Base-by-base conservation (phyloP, 371 early-diverging fungal species). In the Thermomucor indicae-seudaticae region DNA sequence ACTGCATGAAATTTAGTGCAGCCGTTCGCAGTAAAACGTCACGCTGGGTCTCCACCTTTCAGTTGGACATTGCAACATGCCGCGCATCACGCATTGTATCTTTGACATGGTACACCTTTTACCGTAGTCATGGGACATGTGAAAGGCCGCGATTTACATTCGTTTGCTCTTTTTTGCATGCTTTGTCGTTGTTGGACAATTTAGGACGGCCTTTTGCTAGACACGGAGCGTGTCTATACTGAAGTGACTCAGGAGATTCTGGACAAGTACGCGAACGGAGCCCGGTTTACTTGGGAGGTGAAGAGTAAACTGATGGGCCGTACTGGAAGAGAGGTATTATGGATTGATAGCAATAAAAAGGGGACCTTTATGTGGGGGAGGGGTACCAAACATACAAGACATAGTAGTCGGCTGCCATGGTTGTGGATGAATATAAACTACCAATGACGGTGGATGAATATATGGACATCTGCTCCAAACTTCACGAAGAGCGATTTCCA, bases 161-260 rank as follows among this genome's bases (percentile, higher is more conserved):
- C 12, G 27, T 17, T 20, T 10, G 1, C 3, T 38, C 37, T 6
- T 41, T 22, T 31, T 39, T 24, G 0, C 28, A 25, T 25, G n/a
- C 22, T 38, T 45, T 41, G 11, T 17, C 16, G 49, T 22, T 32
- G 6, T 38, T 51, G 29, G 3, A 16, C 17, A 39, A 11, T 29
- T 12, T 30, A 76, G 77, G 77, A 70, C 31, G 72, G 69, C 29
- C 62, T 69, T 27, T 49, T 73, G 19, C 23, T 75, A 52, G 87
- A 94, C 64, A 93, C 96, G 1, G 96, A 96, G 75, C 72, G 80
- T 27, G 83, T 96, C 48, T 96, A 96, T 66, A 85, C 92, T 6
- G 77, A 87, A 66, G 93, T 93, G 10, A 88, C 93, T 17, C 72
- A 80, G 55, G 75, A 72, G 53, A 60, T 76, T 10, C 59, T 76